phyloP scores from a whole-genome alignment of 371 early-diverging fungal species.

The Syncephalis plumigaleata region DNA sequence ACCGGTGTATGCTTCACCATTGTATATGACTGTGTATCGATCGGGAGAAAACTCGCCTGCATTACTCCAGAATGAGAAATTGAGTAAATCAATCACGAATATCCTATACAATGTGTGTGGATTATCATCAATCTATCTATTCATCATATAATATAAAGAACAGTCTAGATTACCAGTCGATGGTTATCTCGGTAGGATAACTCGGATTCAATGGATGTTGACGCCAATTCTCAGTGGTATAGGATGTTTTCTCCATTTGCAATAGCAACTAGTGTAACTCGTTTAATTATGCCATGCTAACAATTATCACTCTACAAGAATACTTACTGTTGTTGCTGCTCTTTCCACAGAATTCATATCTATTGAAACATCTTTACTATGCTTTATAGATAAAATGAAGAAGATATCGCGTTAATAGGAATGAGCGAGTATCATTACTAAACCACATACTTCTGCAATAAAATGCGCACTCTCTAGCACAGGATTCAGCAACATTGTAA shows the following conservation, averaged over 20 bases:
- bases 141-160: too few species aligned
- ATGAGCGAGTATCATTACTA: not conserved
- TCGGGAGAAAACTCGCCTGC: constrained; percentile 22
- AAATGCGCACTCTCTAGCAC: constrained; percentile 38
- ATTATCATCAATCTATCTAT: too few species aligned
- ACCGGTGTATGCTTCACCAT: constrained; percentile 47
- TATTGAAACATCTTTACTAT: constrained; percentile 41
- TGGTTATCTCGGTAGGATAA: constrained; percentile 22
- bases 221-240: constrained; percentile 50
- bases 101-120: too few species aligned
- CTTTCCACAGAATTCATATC: constrained; percentile 27
- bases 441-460: constrained; percentile 27
- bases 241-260: constrained; percentile 34
- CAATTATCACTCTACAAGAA: not conserved
- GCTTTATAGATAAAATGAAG: too few species aligned
- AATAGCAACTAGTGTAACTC: constrained; percentile 26
- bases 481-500: constrained; percentile 9
- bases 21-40: constrained; percentile 39
- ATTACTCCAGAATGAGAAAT: constrained; percentile 84
- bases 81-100: constrained; percentile 65
- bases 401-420: not conserved
- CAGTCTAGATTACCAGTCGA: constrained; percentile 54
- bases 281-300: not conserved
- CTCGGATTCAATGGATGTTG: constrained; percentile 53
- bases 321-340: constrained; percentile 30